Evolutionary conservation across 164 flowering plant species (phyloP).

Genomic region (Malania oleifera): DNA sequence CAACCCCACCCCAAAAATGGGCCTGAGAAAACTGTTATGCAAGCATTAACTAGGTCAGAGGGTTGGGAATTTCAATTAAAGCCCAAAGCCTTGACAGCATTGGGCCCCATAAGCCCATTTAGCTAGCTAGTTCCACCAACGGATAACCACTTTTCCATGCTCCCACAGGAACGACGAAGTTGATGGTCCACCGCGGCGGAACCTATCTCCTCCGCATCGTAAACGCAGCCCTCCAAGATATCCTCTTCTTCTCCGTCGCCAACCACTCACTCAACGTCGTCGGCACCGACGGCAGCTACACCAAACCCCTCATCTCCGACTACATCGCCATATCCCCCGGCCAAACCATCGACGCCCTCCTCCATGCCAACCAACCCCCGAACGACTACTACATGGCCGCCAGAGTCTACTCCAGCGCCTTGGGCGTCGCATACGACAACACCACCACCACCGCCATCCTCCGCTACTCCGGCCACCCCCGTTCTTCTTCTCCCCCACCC

Average conservation of each 20-base stretch:
- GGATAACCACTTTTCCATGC: not conserved
- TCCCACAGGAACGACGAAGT: conserved; percentile 6
- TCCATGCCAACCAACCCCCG: conserved; percentile 20
- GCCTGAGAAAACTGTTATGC: no score
- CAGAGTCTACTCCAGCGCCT: conserved; percentile 2
- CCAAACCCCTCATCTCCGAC: conserved; percentile 18
- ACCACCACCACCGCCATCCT: conserved; percentile 21
- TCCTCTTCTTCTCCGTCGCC: conserved; percentile 16
- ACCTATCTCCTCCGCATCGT: conserved; percentile 7
- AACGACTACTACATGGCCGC: conserved; percentile 18
- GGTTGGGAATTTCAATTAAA: no score
- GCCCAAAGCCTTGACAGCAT: no score
- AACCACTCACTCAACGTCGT: conserved; percentile 20
- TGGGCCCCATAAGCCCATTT: no score
- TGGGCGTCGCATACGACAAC: conserved; percentile 12
- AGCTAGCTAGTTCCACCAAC: no score
- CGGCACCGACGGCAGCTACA: conserved; percentile 20
- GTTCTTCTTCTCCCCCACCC: conserved; percentile 3
- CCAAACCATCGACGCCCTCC: conserved; percentile 19
- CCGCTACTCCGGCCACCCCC: conserved; percentile 5
- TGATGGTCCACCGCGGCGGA: conserved; percentile 8
- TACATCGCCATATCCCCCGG: conserved; percentile 25
- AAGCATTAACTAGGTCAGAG: no score
- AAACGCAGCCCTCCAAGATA: conserved; percentile 12
- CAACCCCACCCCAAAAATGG: no score